Evolutionary conservation across 441 rosid species (phyloP).

Genomic region (Populus hybrid): DNA sequence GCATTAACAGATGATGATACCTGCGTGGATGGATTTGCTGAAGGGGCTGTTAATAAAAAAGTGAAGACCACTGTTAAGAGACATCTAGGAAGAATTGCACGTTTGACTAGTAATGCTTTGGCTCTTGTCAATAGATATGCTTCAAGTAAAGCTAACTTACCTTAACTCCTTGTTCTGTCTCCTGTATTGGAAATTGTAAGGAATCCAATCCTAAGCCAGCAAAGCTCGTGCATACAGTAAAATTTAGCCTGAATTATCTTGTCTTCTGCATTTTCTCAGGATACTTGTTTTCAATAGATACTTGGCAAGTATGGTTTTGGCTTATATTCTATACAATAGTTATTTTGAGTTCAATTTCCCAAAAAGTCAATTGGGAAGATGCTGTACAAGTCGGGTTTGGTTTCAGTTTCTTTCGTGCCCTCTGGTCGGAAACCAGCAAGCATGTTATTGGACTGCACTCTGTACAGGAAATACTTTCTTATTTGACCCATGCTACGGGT

Average conservation of each 20-base stretch:
- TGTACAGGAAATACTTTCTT: neutral
- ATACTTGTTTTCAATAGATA: neutral
- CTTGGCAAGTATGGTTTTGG: neutral
- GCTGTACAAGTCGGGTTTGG: neutral
- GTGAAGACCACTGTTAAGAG: constrained; percentile 41
- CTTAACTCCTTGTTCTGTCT: neutral
- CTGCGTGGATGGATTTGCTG: constrained; percentile 62
- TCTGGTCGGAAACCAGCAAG: neutral
- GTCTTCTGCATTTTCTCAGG: neutral
- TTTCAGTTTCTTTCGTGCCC: neutral
- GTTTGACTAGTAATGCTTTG: constrained; percentile 64
- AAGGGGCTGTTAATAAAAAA: constrained; percentile 17
- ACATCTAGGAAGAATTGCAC: constrained; percentile 40
- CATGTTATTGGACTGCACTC: neutral
- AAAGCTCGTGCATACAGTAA: neutral
- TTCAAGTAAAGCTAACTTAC: constrained; percentile 18
- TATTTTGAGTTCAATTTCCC: neutral
- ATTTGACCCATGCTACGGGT: neutral
- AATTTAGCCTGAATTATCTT: neutral
- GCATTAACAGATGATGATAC: constrained; percentile 72
- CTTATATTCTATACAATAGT: neutral
- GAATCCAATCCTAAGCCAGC: neutral
- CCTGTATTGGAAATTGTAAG: neutral
- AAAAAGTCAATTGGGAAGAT: neutral
- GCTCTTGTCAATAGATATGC: constrained; percentile 63